Percentiles rank a stretch among this genome's conserved stretches.
Evolutionary conservation across 2,329 filamentous ascomycete species (phyloP).

Genomic region (Trichoderma arundinaceum): DNA sequence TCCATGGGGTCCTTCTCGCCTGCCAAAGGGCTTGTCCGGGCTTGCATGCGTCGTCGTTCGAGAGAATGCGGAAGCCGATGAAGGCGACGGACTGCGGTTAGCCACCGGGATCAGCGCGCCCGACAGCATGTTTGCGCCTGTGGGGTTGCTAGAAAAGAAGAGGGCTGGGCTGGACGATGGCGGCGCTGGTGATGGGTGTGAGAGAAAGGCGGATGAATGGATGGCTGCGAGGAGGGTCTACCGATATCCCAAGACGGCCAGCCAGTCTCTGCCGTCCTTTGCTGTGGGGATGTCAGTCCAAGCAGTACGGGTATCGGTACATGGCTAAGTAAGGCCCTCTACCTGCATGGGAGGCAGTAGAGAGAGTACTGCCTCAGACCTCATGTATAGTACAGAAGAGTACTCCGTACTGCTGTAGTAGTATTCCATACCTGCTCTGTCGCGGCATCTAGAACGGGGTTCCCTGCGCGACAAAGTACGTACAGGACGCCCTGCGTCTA

Average conservation of each 20-base stretch:
- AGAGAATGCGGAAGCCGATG: conserved; percentile 1
- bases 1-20: not conserved
- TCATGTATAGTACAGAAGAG: too few relatives aligned
- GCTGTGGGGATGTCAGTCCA: not conserved
- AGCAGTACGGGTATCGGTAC: conserved; percentile 5
- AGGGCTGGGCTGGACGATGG: not conserved
- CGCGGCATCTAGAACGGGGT: conserved; percentile 26
- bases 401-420: too few relatives aligned
- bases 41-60: conserved; percentile 1
- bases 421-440: conserved; percentile 1
- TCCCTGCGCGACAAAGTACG: conserved; percentile 29
- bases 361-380: not conserved
- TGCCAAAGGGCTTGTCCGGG: not conserved
- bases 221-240: conserved; percentile 4
- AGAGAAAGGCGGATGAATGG: conserved; percentile 5
- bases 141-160: not conserved
- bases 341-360: not conserved
- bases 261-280: not conserved
- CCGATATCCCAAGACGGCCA: not conserved
- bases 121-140: conserved; percentile 17
- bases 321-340: not conserved
- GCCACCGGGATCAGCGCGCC: conserved; percentile 6
- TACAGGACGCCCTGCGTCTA: conserved; percentile 30
- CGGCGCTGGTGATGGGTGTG: not conserved
- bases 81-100: conserved; percentile 9